A percentile compares a stretch with the other conserved stretches of the same genome.
phyloP scores from a whole-genome alignment of 2,329 filamentous ascomycete species.

The Pseudogymnoascus destructans region DNA sequence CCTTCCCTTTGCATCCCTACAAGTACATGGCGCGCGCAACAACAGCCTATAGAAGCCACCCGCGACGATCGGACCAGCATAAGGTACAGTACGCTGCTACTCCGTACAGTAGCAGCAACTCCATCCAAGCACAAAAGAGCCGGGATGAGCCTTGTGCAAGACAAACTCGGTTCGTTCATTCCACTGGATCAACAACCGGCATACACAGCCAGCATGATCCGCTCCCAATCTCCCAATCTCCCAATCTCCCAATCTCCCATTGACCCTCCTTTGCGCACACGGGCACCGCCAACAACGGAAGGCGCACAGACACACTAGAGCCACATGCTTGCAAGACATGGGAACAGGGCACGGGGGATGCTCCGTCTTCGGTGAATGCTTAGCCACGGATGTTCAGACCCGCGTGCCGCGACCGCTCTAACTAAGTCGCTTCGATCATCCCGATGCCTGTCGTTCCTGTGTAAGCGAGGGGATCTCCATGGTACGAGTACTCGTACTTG shows the following conservation, averaged over 20 bases:
- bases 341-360: not conserved
- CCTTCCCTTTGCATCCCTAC: not conserved
- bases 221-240: not conserved
- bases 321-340: slow-evolving; percentile 2
- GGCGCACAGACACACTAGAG: not conserved
- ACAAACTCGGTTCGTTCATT: not conserved
- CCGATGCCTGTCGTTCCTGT: not conserved
- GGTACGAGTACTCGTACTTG: too few relatives aligned
- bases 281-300: not conserved
- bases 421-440: not conserved
- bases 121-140: not conserved
- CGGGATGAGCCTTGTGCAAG: not conserved
- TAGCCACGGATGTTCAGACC: not conserved
- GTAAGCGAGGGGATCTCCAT: not conserved
- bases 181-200: not conserved
- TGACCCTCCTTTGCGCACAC: not conserved
- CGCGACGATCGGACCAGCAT: slow-evolving; percentile 5
- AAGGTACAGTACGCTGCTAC: slow-evolving; percentile 6
- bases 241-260: too few relatives aligned
- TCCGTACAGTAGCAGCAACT: not conserved
- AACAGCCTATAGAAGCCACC: too few relatives aligned
- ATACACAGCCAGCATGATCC: not conserved
- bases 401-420: not conserved
- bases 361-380: not conserved
- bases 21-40: not conserved